Conservation (phyloP, 2,329 filamentous ascomycete genomes). For the Fonsecaea multimorphosa region DNA sequence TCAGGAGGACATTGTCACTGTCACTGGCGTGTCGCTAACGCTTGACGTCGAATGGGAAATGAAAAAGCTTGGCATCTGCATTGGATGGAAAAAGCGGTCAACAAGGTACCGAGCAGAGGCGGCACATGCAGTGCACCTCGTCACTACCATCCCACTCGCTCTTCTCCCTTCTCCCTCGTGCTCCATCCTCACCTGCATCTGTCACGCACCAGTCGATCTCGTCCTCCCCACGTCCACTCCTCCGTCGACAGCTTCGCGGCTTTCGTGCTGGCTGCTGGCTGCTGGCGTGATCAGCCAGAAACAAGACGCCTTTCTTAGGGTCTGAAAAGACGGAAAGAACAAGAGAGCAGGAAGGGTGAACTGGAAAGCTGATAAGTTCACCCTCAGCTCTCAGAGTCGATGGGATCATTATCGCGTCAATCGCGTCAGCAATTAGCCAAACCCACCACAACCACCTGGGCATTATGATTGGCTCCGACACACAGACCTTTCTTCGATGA, state of each 20-base stretch:
- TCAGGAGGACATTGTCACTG: too few relatives aligned
- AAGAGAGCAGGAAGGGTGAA: neutral
- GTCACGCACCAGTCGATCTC: neutral
- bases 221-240: neutral
- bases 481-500: neutral
- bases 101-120: neutral
- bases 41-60: constrained; percentile 3
- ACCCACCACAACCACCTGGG: neutral
- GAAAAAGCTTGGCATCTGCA: constrained; percentile 11
- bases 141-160: neutral
- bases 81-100: constrained; percentile 16
- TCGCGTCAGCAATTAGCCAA: constrained; percentile 29
- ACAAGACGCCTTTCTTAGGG: neutral
- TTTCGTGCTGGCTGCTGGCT: neutral
- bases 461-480: constrained; percentile 19
- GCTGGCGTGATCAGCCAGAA: neutral
- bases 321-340: neutral
- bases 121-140: neutral
- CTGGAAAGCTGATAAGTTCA: neutral
- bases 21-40: too few relatives aligned
- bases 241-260: neutral
- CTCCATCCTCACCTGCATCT: neutral
- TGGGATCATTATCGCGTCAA: constrained; percentile 29
- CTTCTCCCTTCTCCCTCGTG: neutral
- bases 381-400: neutral